These are phyloP conservation scores for Tricholoma saponaceum DNA, from an alignment of 768 basidiomycete species.

Conservation along the genomic window DNA sequence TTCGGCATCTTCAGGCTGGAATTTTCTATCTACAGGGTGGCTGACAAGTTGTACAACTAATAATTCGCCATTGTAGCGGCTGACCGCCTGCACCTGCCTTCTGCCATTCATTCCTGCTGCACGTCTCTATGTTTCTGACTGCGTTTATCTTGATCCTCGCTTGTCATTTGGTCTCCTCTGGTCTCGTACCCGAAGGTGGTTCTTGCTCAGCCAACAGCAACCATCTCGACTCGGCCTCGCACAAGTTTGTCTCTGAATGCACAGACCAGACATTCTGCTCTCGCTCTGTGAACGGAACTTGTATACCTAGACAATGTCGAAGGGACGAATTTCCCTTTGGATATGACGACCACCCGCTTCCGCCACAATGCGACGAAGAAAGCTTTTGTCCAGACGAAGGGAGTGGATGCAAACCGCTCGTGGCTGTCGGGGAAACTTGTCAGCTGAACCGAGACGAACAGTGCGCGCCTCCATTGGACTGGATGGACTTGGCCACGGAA, in stretches of 20 bases:
- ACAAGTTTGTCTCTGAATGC: slow-evolving; percentile 61
- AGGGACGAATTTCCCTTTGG: slow-evolving; percentile 60
- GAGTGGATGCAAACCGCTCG: slow-evolving; percentile 44
- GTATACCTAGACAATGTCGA: slow-evolving; percentile 51
- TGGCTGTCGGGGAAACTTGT: slow-evolving; percentile 42
- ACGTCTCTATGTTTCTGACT: background rate
- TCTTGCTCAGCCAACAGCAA: slow-evolving; percentile 43
- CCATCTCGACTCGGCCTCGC: slow-evolving; percentile 48
- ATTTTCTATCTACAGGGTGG: background rate
- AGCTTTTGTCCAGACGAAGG: slow-evolving; percentile 70
- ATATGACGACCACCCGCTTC: slow-evolving; percentile 36
- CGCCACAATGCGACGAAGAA: slow-evolving; percentile 48
- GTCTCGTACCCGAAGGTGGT: slow-evolving; percentile 5
- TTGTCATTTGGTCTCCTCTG: background rate
- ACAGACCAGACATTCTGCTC: slow-evolving; percentile 56
- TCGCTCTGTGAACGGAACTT: slow-evolving; percentile 36
- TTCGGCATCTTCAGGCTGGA: too few species aligned
- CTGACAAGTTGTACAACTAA: background rate
- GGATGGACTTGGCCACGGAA: slow-evolving; percentile 33
- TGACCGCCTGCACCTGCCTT: background rate
- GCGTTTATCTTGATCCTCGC: background rate
- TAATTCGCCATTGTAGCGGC: background rate
- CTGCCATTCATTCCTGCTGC: background rate
- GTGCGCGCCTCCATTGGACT: slow-evolving; percentile 37
- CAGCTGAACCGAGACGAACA: slow-evolving; percentile 64